phyloP scores from a whole-genome alignment of 2,329 filamentous ascomycete species.

The Claviceps maximensis region DNA sequence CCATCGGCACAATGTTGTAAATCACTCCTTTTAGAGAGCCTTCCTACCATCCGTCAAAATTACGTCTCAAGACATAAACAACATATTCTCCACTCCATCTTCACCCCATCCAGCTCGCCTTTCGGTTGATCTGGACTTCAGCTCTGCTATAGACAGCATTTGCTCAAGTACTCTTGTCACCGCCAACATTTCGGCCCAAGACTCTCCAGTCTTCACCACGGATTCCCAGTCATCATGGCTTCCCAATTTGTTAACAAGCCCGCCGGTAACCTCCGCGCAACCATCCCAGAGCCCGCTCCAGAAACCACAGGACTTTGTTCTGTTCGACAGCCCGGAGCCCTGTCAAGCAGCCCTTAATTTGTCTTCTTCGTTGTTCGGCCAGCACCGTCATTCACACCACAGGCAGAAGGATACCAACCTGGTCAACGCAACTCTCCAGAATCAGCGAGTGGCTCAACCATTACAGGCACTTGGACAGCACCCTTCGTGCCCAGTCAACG shows the following conservation, averaged over 20 bases:
- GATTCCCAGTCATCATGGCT: conserved; percentile 72
- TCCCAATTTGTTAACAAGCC: conserved; percentile 53
- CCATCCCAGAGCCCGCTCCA: conserved; percentile 39
- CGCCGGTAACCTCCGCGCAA: conserved; percentile 49
- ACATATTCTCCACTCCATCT: conserved; percentile 32
- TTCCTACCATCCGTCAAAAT: conserved; percentile 36
- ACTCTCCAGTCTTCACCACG: conserved; percentile 69
- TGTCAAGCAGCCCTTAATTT: conserved; percentile 21
- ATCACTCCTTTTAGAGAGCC: conserved; percentile 26
- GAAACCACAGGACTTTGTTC: conserved; percentile 60
- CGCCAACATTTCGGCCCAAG: conserved; percentile 50
- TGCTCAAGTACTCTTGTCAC: conserved; percentile 41
- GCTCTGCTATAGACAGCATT: conserved; percentile 43
- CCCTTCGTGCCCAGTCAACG: conserved; percentile 40
- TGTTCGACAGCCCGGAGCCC: conserved; percentile 48
- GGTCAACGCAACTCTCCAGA: conserved; percentile 31
- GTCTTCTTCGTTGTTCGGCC: conserved; percentile 24
- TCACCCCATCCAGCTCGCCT: conserved; percentile 33
- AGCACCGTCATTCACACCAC: conserved; percentile 33
- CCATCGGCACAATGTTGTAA: conserved; percentile 47
- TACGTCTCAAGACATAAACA: conserved; percentile 31
- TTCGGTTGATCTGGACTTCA: conserved; percentile 56
- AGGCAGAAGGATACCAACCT: conserved; percentile 30
- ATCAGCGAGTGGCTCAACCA: conserved; percentile 45
- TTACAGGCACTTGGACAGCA: conserved; percentile 44